Base-by-base conservation (phyloP, 768 basidiomycete species). In the Leucocoprinus leucothites region DNA sequence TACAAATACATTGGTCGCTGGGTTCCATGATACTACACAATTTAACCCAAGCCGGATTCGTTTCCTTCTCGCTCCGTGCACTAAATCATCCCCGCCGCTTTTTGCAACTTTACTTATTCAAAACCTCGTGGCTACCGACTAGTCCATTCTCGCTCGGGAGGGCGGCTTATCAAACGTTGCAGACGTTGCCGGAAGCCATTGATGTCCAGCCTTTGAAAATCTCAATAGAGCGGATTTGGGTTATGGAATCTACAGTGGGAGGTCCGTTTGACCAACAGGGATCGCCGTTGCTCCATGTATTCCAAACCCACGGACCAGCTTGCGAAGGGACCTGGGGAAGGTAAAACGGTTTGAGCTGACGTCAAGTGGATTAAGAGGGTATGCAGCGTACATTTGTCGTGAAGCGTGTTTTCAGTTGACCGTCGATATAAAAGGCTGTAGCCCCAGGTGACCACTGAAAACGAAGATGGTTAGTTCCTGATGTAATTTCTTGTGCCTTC, bases 231-330 rank as follows among this genome's bases (percentile, higher is more conserved):
- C 63, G 64, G 48, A 73, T 70, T 19, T 69, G 69, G 6, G 71
- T 71, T 44, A 68, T 54, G 18, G 70, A 71, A 54, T 73, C 64
- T 1, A 67, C 61, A 1, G 57, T 67, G 3, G 72, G 72, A 26
- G 72, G 72, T 9, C 70, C 71, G 31, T 64, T 66, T 14, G 72
- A 73, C 72, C 72, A 73, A 50, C 57, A 53, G 8, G 64, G 64
- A 51, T 69, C 67, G 19, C 71, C 72, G 52, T 61, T 70, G 57
- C 70, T 71, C 71, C 71, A 71, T 16, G 60, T 59, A 56, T 73
- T 73, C 71, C 71, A 71, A 25, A 71, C 60, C 68, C 68, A 71
- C 36, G 53, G 61, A 3, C 65, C 69, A 21, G 65, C 61, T 28
- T 59, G 51, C 5, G 63, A 65, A 2, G 72, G 70, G 25, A 71